These are phyloP conservation scores for Paxillus ammoniavirescens DNA, from an alignment of 768 basidiomycete species.

Conservation along the genomic window DNA sequence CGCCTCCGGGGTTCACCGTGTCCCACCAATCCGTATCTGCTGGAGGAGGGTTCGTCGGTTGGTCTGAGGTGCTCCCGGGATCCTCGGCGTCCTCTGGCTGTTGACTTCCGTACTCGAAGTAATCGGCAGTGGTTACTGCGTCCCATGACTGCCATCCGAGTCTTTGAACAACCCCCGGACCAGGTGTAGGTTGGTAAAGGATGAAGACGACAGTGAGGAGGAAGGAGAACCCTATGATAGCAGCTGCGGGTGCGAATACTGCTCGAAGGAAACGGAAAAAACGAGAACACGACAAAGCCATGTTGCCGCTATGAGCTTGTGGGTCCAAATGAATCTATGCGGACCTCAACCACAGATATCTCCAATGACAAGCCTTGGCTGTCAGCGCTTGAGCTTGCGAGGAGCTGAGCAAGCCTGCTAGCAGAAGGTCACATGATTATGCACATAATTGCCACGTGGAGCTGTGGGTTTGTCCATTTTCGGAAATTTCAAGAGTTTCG, in stretches of 20 bases:
- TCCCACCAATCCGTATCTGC: constrained; percentile 20
- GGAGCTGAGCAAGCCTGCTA: too few relatives aligned
- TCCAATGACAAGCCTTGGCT: too few relatives aligned
- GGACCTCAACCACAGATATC: not conserved
- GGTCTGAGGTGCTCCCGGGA: constrained; percentile 9
- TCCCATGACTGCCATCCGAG: constrained; percentile 94
- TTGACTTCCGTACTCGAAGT: constrained; percentile 1
- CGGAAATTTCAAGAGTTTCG: not conserved
- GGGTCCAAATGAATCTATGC: constrained; percentile 5
- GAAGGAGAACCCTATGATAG: constrained; percentile 64
- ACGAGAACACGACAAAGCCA: constrained; percentile 41
- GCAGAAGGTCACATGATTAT: not conserved
- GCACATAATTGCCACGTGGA: not conserved
- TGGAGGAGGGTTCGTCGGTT: constrained; percentile 8
- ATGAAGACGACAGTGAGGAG: constrained; percentile 77
- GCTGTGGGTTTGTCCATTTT: not conserved
- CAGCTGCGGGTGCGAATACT: constrained; percentile 55
- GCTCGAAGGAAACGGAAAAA: constrained; percentile 52
- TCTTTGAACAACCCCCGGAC: constrained; percentile 67
- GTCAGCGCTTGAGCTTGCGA: not conserved
- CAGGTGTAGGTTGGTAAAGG: constrained; percentile 74
- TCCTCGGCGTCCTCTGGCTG: not conserved
- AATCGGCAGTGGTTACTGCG: constrained; percentile 39
- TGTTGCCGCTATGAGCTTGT: constrained; percentile 20
- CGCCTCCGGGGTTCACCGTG: constrained; percentile 18